phyloP scores from a whole-genome alignment of 129 eudicot genomes.

The carrot (Daucus carota) region DH1_v3.0 NC_030381.2:49608001-49608500 shows the following conservation, averaged over 20 bases:
- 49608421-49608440: constrained; percentile 99
- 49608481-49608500: constrained; percentile 61
- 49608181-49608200: neutral
- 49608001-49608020: neutral
- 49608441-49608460: constrained; percentile 87
- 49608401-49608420: constrained; percentile 88
- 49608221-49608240: neutral
- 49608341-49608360: neutral
- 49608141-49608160: neutral
- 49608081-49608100: neutral
- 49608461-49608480: constrained; percentile 93
- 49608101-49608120: neutral
- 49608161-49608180: neutral
- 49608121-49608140: neutral
- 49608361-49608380: neutral
- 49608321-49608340: constrained; percentile 62
- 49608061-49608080: neutral
- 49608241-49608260: neutral
- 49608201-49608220: neutral
- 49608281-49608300: constrained; percentile 93
- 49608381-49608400: constrained; percentile 18
- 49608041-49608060: neutral
- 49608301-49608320: constrained; percentile 84
- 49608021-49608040: neutral
- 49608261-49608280: constrained; percentile 95